Evolutionary conservation across 2,329 filamentous ascomycete species (phyloP).

Genomic region (Fusarium humuli): DNA sequence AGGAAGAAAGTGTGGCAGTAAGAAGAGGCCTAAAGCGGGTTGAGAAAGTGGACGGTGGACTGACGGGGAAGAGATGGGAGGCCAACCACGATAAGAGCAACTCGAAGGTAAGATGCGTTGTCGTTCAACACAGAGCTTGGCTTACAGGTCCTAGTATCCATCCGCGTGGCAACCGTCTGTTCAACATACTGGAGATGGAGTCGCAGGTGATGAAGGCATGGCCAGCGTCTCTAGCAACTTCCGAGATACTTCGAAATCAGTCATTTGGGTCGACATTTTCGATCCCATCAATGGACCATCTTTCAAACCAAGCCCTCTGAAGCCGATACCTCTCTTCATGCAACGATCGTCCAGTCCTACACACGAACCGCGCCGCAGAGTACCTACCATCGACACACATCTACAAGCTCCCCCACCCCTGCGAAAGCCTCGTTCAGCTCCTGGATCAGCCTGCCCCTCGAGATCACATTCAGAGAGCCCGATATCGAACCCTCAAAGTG

Average conservation of each 20-base stretch:
- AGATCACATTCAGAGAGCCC: neutral
- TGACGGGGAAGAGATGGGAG: slow-evolving; percentile 60
- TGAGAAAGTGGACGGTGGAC: slow-evolving; percentile 59
- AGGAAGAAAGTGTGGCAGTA: slow-evolving; percentile 51
- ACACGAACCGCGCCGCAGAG: slow-evolving; percentile 12
- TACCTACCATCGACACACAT: slow-evolving; percentile 23
- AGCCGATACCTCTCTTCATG: slow-evolving; percentile 65
- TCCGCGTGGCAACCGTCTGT: slow-evolving; percentile 2
- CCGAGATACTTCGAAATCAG: slow-evolving; percentile 46
- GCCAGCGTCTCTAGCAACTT: slow-evolving; percentile 28
- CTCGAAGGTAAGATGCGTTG: slow-evolving; percentile 5
- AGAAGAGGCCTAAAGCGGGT: slow-evolving; percentile 59
- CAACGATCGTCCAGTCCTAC: slow-evolving; percentile 44
- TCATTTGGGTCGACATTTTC: slow-evolving; percentile 62
- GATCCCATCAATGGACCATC: slow-evolving; percentile 61
- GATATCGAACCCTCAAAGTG: neutral
- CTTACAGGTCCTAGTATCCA: slow-evolving; percentile 22
- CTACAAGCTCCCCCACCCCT: slow-evolving; percentile 21
- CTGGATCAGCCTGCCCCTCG: slow-evolving; percentile 8
- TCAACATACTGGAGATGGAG: slow-evolving; percentile 9
- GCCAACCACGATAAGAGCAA: slow-evolving; percentile 39
- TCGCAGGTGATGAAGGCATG: slow-evolving; percentile 9
- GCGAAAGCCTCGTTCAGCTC: slow-evolving; percentile 15
- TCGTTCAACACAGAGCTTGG: neutral
- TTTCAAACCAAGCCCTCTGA: slow-evolving; percentile 62